Conservation (phyloP, 768 basidiomycete species). For the Sistotremastrum suecicum region DNA sequence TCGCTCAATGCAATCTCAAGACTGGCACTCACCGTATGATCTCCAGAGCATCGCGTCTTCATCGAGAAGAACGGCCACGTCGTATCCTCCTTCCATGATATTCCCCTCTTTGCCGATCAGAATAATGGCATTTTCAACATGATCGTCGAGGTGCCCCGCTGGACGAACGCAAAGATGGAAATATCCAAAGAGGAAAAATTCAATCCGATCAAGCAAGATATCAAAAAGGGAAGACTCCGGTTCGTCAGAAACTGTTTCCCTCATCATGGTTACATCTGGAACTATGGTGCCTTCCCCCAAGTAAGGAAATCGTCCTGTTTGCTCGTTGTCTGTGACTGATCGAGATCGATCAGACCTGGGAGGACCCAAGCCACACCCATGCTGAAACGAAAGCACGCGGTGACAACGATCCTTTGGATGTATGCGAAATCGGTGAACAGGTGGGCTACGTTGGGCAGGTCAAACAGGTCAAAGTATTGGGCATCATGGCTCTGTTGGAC, state of each 20-base stretch:
- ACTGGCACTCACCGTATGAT: constrained; percentile 13
- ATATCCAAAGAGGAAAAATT: constrained; percentile 97
- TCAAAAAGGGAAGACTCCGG: constrained; percentile 91
- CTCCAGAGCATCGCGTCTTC: constrained; percentile 85
- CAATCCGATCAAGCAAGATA: constrained; percentile 99
- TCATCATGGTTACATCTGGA: constrained; percentile 99
- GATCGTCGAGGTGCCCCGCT: constrained; percentile 95
- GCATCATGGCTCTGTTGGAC: constrained; percentile 98
- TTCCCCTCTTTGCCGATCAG: constrained; percentile 95
- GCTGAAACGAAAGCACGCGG: constrained; percentile 98
- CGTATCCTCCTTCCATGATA: constrained; percentile 86
- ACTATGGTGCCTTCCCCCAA: constrained; percentile 99
- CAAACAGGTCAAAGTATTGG: constrained; percentile 99
- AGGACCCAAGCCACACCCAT: constrained; percentile 77
- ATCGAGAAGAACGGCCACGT: constrained; percentile 81
- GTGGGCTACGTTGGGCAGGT: constrained; percentile 94
- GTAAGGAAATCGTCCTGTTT: constrained; percentile 24
- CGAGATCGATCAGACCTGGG: constrained; percentile 68
- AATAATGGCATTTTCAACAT: constrained; percentile 95
- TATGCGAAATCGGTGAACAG: constrained; percentile 98
- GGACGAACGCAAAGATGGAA: constrained; percentile 99
- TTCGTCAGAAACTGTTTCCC: constrained; percentile 99
- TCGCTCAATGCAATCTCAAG: constrained; percentile 6
- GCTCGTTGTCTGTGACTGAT: constrained; percentile 2
- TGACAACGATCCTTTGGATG: constrained; percentile 98